Evolutionary conservation across 768 basidiomycete genomes (phyloP), one percentile per base, ranked within the genome.

Genomic region (Collybiopsis confluens): DNA sequence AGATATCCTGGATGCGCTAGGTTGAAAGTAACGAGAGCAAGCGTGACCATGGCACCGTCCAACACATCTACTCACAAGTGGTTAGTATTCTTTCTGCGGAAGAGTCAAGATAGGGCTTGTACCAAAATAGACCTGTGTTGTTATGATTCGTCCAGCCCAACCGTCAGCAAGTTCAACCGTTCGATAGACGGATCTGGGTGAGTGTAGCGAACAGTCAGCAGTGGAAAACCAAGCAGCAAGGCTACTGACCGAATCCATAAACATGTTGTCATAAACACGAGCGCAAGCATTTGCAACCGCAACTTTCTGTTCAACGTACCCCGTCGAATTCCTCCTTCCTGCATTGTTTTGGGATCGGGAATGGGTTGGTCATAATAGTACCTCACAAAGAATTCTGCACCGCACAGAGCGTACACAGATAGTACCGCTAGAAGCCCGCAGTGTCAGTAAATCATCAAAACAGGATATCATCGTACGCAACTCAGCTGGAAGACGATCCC

Each of bases 151-250:
- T 4, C 76, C 74, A 21, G 58, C 57, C 76, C 76, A 77, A 4
- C 75, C 71, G 40, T 72, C 71, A 5, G 64, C 46, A 2, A 78
- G 66, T 58, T 76, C 75, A 38, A 73, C 65, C 3, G 70, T 72
- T 35, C 75, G 69, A 60, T 77, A 77, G 15, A 77, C 62, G 6
- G 69, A 65, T 36, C 74, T 78, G 48, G 7, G 13, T 15, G 20
- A n/a, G 0, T 21, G 23, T 36, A 24, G 15, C 21, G 37, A 21
- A 45, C 26, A 13, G 2, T 23, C 44, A 33, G 24, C 2, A 11
- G 4, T 6, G 15, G 33, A 4, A 11, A 2, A n/a, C 13, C 4
- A 23, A 51, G 18, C 11, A 11, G n/a, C 30, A 16, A 37, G 16
- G 4, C 4, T 2, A 42, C 36, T 30, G 11, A 54, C 56, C 56